Evolutionary conservation across 2,329 filamentous ascomycete species (phyloP).

Genomic region (Diaporthe sp.): DNA sequence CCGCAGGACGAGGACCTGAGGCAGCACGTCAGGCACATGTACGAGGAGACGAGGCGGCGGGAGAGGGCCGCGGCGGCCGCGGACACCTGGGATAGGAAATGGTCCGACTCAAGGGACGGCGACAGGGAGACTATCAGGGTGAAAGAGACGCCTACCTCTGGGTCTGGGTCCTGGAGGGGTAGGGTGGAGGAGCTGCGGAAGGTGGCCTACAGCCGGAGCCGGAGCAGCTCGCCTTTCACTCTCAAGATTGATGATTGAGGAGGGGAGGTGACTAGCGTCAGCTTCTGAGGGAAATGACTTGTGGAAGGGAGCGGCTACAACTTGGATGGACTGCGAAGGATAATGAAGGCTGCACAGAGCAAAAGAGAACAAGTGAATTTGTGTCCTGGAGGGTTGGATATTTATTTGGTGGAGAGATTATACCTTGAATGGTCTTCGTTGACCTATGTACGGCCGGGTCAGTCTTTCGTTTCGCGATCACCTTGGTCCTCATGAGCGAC

Average conservation of each 20-base stretch:
- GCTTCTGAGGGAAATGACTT: background rate
- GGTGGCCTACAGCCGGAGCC: background rate
- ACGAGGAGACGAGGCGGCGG: slow-evolving; percentile 32
- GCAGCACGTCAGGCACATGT: slow-evolving; percentile 30
- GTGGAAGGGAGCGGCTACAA: background rate
- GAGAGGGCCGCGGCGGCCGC: slow-evolving; percentile 14
- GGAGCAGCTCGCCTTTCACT: slow-evolving; percentile 32
- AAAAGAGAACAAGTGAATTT: background rate
- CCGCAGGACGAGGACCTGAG: slow-evolving; percentile 37
- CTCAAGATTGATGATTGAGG: slow-evolving; percentile 28
- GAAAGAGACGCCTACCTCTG: background rate
- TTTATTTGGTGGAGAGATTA: background rate
- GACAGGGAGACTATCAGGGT: slow-evolving; percentile 10
- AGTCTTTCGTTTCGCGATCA: slow-evolving; percentile 10
- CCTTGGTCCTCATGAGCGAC: background rate
- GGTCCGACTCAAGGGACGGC: background rate
- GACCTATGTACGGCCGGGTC: slow-evolving; percentile 5
- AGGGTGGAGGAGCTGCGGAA: slow-evolving; percentile 14
- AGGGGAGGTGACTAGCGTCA: background rate
- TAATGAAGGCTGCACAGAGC: background rate
- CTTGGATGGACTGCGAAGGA: background rate
- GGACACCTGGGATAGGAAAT: slow-evolving; percentile 9
- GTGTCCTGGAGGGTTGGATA: background rate
- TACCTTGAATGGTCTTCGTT: slow-evolving; percentile 4
- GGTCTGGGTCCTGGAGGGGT: slow-evolving; percentile 16